Evolutionary conservation across 768 basidiomycete species (phyloP), one percentile per base, ranked within the genome.

Genomic region (Gelatoporia subvermispora): DNA sequence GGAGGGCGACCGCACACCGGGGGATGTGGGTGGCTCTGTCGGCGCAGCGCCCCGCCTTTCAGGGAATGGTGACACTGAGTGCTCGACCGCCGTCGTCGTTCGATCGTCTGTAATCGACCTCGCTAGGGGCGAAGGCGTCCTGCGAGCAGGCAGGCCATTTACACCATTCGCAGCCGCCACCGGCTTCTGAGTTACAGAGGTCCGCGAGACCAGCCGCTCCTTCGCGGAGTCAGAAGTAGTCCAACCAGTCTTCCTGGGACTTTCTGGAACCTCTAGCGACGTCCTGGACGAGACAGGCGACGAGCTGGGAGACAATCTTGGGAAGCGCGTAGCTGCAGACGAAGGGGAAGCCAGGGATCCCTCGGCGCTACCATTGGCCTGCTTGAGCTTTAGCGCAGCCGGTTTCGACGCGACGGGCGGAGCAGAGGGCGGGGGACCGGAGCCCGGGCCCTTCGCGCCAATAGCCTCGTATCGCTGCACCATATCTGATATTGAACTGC

Each of bases 401-500:
- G 69, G 60, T 50, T 71, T 74, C 5, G 58, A 43, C 22, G 56
- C 38, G 23, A 54, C 45, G 17, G 47, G 65, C 2, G 73, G 65
- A 34, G 71, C 61, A 16, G 57, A 24, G 36, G 63, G 47, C 9
- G 56, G 52, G 4, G 58, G 46, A n/a, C 42, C 47, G 4, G 54
- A 8, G 43, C 49, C 47, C 4, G 43, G 52, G 25, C 48, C 7
- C 45, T 48, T 41, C 21, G 49, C 55, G 36, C 73, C 76, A 47
- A 91, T 81, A 7, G 81, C 78, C 64, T 93, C 90, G 62, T 83
- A 93, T 39, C 73, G 78, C 55, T 88, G 85, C 21, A 92, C 90
- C 80, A 92, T 90, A 60, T 92, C 81, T 35, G 88, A 82, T 57
- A 92, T 92, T 0, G 90, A 92, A 3, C 83, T 85, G 45, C 88